Evolutionary conservation across 805 yeast species (phyloP).

Genomic region (Wickerhamiella azymoides): DNA sequence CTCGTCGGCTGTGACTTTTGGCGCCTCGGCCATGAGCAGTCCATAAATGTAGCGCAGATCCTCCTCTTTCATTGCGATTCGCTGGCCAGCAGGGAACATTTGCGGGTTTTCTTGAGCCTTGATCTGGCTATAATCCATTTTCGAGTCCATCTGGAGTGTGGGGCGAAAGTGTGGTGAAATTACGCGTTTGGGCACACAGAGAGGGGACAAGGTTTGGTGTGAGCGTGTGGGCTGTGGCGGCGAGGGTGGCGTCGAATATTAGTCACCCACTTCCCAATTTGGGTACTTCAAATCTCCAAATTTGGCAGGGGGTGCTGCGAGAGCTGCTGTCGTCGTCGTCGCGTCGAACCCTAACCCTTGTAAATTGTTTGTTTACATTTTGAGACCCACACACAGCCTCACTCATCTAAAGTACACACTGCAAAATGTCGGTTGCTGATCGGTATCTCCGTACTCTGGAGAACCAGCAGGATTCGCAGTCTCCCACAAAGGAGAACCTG

Average conservation of each 20-base stretch:
- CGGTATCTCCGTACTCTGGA: slow-evolving; percentile 17
- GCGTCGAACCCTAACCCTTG: background rate
- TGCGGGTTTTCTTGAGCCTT: background rate
- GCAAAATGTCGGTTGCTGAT: slow-evolving; percentile 9
- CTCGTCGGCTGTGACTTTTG: slow-evolving; percentile 10
- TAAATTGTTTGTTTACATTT: background rate
- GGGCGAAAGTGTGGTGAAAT: too few species aligned
- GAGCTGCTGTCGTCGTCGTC: background rate
- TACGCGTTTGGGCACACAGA: too few species aligned
- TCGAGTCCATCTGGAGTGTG: background rate
- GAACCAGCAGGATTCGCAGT: slow-evolving; percentile 12
- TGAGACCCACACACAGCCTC: background rate
- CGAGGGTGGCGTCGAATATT: too few species aligned
- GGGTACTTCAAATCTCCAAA: too few species aligned
- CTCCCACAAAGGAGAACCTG: slow-evolving; percentile 8
- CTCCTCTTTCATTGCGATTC: slow-evolving; percentile 36
- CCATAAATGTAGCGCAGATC: slow-evolving; percentile 39
- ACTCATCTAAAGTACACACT: background rate
- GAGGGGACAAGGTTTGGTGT: too few species aligned
- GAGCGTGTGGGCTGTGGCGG: too few species aligned
- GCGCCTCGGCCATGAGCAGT: slow-evolving; percentile 31
- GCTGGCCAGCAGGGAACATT: slow-evolving; percentile 11
- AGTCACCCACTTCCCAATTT: too few species aligned
- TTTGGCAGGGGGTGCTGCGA: too few species aligned
- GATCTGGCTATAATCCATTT: background rate